phyloP scores from a whole-genome alignment of 805 yeast species.

The Saturnispora silvae region DNA sequence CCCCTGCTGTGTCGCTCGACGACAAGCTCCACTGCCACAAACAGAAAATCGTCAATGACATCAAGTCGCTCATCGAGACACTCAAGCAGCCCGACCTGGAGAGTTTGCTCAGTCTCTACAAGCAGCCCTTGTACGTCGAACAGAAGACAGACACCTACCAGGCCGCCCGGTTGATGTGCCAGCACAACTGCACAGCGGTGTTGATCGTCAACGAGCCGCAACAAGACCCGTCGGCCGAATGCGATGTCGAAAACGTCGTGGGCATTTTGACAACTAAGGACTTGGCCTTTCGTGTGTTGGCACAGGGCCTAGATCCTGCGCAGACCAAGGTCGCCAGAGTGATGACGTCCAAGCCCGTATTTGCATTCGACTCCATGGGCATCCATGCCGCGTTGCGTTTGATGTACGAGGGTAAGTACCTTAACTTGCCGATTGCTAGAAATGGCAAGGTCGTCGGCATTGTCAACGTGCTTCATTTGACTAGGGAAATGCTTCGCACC shows the following conservation, averaged over 20 bases:
- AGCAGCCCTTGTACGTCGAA: conserved; percentile 27
- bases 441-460: conserved; percentile 29
- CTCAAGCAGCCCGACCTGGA: conserved; percentile 33
- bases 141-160: conserved; percentile 27
- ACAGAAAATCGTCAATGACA: conserved; percentile 24
- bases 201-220: conserved; percentile 21
- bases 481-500: conserved; percentile 30
- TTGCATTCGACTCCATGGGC: conserved; percentile 29
- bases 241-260: conserved; percentile 25
- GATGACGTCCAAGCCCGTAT: conserved; percentile 37
- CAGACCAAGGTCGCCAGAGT: conserved; percentile 32
- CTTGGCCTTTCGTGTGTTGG: conserved; percentile 32
- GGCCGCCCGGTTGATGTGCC: conserved; percentile 32
- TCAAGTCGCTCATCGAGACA: conserved; percentile 27
- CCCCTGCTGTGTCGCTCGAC: not conserved
- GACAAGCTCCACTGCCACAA: conserved; percentile 12
- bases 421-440: conserved; percentile 33
- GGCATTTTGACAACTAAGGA: conserved; percentile 40
- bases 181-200: conserved; percentile 32
- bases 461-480: conserved; percentile 34
- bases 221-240: conserved; percentile 14
- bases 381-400: conserved; percentile 34
- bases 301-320: conserved; percentile 27
- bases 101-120: conserved; percentile 19
- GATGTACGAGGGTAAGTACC: conserved; percentile 37